phyloP scores from a whole-genome alignment of 257 asterid genomes.

The Anisodus acutangulus region DNA sequence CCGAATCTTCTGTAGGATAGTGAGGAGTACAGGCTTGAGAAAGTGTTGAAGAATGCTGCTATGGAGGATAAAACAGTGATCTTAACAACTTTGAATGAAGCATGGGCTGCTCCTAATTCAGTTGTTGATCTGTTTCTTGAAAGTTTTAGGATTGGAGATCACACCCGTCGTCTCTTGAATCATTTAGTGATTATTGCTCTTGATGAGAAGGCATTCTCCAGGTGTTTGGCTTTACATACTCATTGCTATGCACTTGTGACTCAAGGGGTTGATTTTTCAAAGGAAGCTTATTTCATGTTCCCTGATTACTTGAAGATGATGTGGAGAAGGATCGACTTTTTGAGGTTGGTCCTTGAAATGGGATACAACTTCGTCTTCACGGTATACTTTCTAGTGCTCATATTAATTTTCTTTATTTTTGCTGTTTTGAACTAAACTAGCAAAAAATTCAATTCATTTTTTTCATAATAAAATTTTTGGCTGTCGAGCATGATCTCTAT shows the following conservation, averaged over 20 bases:
- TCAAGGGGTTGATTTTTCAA: conserved; percentile 46
- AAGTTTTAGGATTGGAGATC: conserved; percentile 58
- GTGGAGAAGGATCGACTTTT: conserved; percentile 61
- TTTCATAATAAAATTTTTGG: neutral
- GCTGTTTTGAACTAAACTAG: conserved; percentile 23
- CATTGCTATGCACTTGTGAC: conserved; percentile 52
- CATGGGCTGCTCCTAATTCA: conserved; percentile 55
- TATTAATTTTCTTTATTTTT: neutral
- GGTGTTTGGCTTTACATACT: conserved; percentile 38
- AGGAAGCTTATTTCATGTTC: conserved; percentile 51
- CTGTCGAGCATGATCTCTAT: conserved; percentile 29
- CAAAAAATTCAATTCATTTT: neutral
- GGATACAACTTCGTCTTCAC: conserved; percentile 64
- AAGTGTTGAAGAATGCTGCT: conserved; percentile 49
- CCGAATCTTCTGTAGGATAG: conserved; percentile 39
- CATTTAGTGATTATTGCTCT: conserved; percentile 57
- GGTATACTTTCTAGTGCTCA: conserved; percentile 33
- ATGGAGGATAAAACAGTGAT: conserved; percentile 57
- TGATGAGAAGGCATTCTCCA: conserved; percentile 53
- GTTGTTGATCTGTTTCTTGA: conserved; percentile 56
- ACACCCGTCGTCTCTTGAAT: conserved; percentile 47
- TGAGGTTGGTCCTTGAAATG: conserved; percentile 46
- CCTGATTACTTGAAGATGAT: conserved; percentile 53
- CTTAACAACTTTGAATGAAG: conserved; percentile 56
- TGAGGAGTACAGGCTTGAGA: conserved; percentile 45